Conservation (phyloP, 2,329 filamentous ascomycete genomes). For the Alternaria sp. region DNA sequence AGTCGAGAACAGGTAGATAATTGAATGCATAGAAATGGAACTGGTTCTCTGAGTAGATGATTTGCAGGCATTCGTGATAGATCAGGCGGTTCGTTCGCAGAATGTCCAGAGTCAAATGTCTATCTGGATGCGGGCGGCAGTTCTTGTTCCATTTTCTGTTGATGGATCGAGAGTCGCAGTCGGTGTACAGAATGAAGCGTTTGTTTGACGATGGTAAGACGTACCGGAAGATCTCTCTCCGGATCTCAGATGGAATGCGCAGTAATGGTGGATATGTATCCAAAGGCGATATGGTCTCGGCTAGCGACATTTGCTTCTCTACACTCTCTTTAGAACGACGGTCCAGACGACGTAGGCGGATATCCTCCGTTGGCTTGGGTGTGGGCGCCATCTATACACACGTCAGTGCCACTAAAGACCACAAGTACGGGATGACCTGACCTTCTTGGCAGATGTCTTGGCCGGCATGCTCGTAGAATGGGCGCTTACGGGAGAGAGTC, state of each 20-base stretch:
- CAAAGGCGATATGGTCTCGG: constrained; percentile 45
- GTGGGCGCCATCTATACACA: constrained; percentile 36
- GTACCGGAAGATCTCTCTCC: constrained; percentile 48
- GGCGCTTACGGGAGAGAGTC: background rate
- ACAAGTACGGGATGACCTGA: constrained; percentile 25
- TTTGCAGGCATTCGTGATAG: constrained; percentile 48
- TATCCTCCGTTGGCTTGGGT: constrained; percentile 33
- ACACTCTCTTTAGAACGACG: constrained; percentile 39
- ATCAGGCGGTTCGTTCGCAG: constrained; percentile 47
- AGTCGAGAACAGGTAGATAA: constrained; percentile 49
- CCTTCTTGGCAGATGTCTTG: constrained; percentile 45
- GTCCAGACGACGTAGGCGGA: constrained; percentile 31
- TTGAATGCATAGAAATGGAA: constrained; percentile 51
- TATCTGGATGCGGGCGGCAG: constrained; percentile 43
- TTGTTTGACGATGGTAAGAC: constrained; percentile 48
- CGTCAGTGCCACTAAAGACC: constrained; percentile 20
- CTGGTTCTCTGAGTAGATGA: constrained; percentile 48
- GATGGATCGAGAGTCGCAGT: constrained; percentile 49
- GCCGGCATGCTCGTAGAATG: constrained; percentile 34
- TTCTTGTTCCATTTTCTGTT: constrained; percentile 48
- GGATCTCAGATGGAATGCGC: constrained; percentile 48
- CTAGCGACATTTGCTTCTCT: constrained; percentile 45
- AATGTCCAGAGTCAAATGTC: constrained; percentile 41
- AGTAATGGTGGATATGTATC: constrained; percentile 47
- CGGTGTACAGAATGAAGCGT: constrained; percentile 55